phyloP scores from a whole-genome alignment of 495 filamentous ascomycete species.

The Friedmanniomyces simplex region DNA sequence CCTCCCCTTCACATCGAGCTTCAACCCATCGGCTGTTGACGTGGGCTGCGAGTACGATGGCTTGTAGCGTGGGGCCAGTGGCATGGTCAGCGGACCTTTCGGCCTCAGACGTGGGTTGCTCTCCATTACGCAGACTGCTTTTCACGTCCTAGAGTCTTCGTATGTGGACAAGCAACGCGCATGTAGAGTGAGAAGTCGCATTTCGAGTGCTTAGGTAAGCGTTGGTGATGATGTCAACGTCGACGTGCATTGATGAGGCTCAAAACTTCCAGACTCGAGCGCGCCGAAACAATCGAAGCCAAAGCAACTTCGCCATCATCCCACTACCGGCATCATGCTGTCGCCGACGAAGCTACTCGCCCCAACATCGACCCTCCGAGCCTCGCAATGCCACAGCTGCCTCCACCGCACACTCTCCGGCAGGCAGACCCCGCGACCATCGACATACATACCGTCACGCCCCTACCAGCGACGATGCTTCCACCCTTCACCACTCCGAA shows the following conservation, averaged over 20 bases:
- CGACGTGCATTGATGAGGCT: background rate
- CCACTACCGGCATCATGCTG: background rate
- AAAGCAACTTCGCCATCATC: background rate
- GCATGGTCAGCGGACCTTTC: background rate
- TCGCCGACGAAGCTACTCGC: background rate
- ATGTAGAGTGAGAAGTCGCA: too few relatives aligned
- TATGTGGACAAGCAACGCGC: too few relatives aligned
- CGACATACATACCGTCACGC: background rate
- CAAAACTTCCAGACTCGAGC: background rate
- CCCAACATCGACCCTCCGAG: background rate
- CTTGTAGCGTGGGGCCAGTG: background rate
- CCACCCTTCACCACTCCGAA: background rate
- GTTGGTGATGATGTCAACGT: background rate
- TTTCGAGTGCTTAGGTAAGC: too few relatives aligned
- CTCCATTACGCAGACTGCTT: background rate
- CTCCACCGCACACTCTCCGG: background rate
- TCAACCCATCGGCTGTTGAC: background rate
- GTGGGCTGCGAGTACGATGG: background rate
- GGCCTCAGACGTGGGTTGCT: background rate
- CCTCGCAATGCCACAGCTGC: background rate
- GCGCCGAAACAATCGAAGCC: background rate
- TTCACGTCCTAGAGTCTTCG: background rate
- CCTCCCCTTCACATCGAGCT: background rate
- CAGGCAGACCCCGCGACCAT: background rate
- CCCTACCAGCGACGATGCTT: constrained; percentile 2